These are phyloP conservation scores for Astrocystis sublimbata DNA, from an alignment of 495 filamentous ascomycete genomes.

Conservation along the genomic window DNA sequence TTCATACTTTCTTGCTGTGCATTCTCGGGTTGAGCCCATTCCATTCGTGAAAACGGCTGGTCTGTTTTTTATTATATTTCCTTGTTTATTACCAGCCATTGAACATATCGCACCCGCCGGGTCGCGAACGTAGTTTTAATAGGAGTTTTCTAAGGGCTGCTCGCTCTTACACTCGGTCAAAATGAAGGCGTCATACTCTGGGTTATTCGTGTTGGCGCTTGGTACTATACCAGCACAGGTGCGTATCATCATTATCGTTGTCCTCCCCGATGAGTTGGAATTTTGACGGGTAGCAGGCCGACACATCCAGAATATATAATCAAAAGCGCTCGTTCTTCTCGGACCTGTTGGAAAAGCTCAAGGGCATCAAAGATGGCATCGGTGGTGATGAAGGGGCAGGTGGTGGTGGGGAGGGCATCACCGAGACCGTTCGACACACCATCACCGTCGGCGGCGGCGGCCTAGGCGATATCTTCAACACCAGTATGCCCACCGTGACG, in stretches of 20 bases:
- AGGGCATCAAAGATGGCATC: slow-evolving; percentile 11
- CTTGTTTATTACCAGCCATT: slow-evolving; percentile 20
- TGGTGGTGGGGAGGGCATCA: slow-evolving; percentile 33
- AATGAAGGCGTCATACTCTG: slow-evolving; percentile 40
- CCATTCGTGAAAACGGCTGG: slow-evolving; percentile 39
- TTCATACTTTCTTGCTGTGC: slow-evolving; percentile 1
- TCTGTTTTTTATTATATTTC: slow-evolving; percentile 28
- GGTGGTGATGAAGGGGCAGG: slow-evolving; percentile 13
- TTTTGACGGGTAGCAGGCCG: slow-evolving; percentile 36
- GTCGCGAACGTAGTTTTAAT: slow-evolving; percentile 16
- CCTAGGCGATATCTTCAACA: slow-evolving; percentile 24
- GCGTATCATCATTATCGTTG: slow-evolving; percentile 16
- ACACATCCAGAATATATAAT: slow-evolving; percentile 34
- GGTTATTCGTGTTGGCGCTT: slow-evolving; percentile 35
- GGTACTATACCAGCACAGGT: slow-evolving; percentile 43
- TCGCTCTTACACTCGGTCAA: slow-evolving; percentile 26
- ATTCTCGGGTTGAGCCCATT: slow-evolving; percentile 35
- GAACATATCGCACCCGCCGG: background rate
- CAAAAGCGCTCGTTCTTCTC: slow-evolving; percentile 29
- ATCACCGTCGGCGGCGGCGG: slow-evolving; percentile 27
- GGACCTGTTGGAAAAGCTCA: slow-evolving; percentile 27
- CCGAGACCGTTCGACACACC: slow-evolving; percentile 39
- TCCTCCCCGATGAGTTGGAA: background rate
- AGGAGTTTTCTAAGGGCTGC: slow-evolving; percentile 20
- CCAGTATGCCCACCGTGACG: slow-evolving; percentile 38